Conservation (phyloP, 345 rosid genomes). For the Salix arbutifolia region DNA sequence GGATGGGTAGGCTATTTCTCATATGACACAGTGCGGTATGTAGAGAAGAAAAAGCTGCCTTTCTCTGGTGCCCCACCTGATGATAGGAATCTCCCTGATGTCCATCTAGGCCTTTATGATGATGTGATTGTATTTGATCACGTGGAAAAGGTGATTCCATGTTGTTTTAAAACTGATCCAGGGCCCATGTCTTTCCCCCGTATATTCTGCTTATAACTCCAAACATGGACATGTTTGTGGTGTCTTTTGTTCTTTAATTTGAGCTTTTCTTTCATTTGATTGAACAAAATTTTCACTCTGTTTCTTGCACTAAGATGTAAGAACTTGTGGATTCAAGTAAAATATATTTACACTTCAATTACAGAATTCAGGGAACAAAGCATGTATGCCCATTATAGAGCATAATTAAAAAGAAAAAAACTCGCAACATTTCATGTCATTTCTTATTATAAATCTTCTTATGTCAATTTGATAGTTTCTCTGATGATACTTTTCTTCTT, state of each 20-base stretch:
- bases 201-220: neutral
- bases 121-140: conserved; percentile 89
- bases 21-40: conserved; percentile 86
- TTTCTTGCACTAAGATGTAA: too few species aligned
- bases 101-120: conserved; percentile 90
- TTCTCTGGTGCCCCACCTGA: conserved; percentile 68
- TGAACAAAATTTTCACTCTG: neutral
- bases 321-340: too few species aligned
- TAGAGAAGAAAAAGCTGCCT: conserved; percentile 82
- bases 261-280: neutral
- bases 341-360: neutral
- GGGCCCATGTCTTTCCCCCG: neutral
- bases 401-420: neutral
- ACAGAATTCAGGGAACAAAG: neutral
- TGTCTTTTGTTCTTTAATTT: neutral
- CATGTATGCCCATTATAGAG: neutral
- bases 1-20: conserved; percentile 98
- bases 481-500: neutral
- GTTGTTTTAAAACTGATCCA: neutral
- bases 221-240: neutral
- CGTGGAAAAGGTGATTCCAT: conserved; percentile 63
- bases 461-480: neutral
- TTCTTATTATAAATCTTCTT: neutral
- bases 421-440: neutral
- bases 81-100: conserved; percentile 88